A percentile compares a stretch with the other conserved stretches of the same genome.
phyloP scores from a whole-genome alignment of 805 yeast species.

The Tetrapisispora fleetii region DNA sequence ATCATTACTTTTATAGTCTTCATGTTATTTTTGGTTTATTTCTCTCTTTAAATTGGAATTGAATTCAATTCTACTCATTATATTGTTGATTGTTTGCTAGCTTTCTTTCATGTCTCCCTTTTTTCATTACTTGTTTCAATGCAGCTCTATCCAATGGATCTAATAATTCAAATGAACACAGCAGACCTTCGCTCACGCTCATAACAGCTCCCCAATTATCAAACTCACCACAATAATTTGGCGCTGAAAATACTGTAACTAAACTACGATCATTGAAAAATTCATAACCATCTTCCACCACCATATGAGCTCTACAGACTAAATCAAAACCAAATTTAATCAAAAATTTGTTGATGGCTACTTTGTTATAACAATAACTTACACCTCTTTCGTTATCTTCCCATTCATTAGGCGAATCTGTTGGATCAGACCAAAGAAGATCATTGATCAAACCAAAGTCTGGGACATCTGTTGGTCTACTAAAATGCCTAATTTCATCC shows the following conservation, averaged over 20 bases:
- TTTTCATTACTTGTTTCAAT: slow-evolving; percentile 84
- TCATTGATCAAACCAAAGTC: slow-evolving; percentile 69
- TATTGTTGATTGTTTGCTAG: slow-evolving; percentile 37
- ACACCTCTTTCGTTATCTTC: slow-evolving; percentile 76
- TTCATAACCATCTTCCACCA: slow-evolving; percentile 80
- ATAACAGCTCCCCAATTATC: slow-evolving; percentile 96
- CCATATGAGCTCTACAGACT: slow-evolving; percentile 79
- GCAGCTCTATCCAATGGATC: slow-evolving; percentile 92
- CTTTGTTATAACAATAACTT: slow-evolving; percentile 63
- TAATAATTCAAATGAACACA: slow-evolving; percentile 84
- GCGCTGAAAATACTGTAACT: slow-evolving; percentile 72
- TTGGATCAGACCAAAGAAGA: slow-evolving; percentile 77
- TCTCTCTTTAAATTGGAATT: no score
- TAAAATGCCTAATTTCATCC: slow-evolving; percentile 57
- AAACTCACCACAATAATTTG: slow-evolving; percentile 46
- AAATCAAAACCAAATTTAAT: slow-evolving; percentile 58
- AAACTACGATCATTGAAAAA: slow-evolving; percentile 62
- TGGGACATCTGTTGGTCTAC: slow-evolving; percentile 75
- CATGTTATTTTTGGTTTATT: no score
- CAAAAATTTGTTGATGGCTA: slow-evolving; percentile 57
- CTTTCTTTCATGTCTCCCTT: slow-evolving; percentile 78
- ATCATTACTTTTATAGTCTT: not conserved
- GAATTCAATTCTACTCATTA: not conserved
- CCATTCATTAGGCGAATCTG: slow-evolving; percentile 48
- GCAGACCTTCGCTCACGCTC: slow-evolving; percentile 85